Evolutionary conservation across 768 basidiomycete species (phyloP).

Genomic region (Mycena epipterygia): DNA sequence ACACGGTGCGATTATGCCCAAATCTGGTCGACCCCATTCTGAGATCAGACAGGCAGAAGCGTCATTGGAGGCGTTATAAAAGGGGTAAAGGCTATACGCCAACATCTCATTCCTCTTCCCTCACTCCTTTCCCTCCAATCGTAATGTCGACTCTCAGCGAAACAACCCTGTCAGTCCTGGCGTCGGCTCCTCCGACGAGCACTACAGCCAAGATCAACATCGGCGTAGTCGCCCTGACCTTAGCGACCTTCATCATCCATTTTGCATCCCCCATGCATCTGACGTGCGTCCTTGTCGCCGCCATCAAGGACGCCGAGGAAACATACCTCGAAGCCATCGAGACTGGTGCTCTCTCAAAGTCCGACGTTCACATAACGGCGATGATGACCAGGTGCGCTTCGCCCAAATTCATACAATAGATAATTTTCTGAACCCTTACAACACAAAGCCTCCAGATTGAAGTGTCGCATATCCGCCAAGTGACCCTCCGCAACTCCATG

Average conservation of each 20-base stretch:
- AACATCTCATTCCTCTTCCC: no score
- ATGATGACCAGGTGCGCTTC: background rate
- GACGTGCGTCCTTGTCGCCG: background rate
- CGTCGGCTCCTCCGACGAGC: no score
- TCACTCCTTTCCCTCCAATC: no score
- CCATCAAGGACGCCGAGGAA: background rate
- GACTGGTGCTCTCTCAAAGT: background rate
- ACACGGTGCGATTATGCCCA: no score
- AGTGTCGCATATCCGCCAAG: background rate
- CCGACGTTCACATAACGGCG: background rate
- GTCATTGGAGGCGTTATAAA: no score
- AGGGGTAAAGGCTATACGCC: no score
- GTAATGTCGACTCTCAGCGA: no score
- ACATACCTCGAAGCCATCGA: background rate
- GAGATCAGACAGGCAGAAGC: no score
- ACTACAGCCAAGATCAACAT: background rate
- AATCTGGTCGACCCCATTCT: no score
- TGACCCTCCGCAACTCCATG: slow-evolving; percentile 1
- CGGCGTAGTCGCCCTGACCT: background rate
- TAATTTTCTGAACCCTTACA: background rate
- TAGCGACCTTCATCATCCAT: background rate
- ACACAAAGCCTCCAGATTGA: background rate
- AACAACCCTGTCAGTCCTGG: no score
- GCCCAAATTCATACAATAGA: background rate
- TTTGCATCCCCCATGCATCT: background rate